phyloP scores from a whole-genome alignment of 805 yeast genomes.

The Wickerhamiella sorbophila region DNA sequence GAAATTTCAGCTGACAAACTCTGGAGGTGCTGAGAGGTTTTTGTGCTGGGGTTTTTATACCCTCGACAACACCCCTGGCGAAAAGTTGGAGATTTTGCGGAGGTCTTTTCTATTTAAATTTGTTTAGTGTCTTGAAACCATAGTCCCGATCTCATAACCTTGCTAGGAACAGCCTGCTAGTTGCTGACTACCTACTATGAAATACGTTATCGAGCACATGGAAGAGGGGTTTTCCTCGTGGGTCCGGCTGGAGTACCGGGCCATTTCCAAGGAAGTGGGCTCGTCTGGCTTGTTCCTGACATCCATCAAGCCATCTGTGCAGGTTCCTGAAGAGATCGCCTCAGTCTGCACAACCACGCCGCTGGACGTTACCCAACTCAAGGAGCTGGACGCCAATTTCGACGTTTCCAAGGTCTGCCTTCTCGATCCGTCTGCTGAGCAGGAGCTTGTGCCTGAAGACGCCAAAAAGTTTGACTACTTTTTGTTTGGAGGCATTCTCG shows the following conservation, averaged over 20 bases:
- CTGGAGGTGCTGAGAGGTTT: no score
- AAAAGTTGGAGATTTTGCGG: no score
- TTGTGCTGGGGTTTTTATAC: no score
- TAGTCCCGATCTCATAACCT: no score
- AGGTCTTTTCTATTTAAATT: no score
- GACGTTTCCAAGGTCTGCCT: constrained; percentile 49
- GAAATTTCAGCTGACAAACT: background rate
- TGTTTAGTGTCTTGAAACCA: no score
- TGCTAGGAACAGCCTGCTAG: no score
- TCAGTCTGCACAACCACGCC: constrained; percentile 58
- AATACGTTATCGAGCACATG: constrained; percentile 93
- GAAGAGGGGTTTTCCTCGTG: constrained; percentile 93
- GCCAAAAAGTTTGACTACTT: constrained; percentile 59
- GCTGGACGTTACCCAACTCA: constrained; percentile 39
- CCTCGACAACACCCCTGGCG: no score
- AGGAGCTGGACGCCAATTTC: constrained; percentile 25
- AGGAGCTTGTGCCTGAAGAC: constrained; percentile 64
- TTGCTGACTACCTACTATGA: no score
- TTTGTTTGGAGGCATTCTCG: constrained; percentile 91
- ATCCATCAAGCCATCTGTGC: constrained; percentile 56
- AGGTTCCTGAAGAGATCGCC: constrained; percentile 48
- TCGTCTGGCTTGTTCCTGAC: constrained; percentile 57
- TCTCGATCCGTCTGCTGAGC: constrained; percentile 74
- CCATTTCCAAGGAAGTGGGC: constrained; percentile 75
- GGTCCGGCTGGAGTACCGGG: constrained; percentile 79